Base-by-base conservation (phyloP, 352 stramenopile genomes). In the Globisporangium alternatum region DNA sequence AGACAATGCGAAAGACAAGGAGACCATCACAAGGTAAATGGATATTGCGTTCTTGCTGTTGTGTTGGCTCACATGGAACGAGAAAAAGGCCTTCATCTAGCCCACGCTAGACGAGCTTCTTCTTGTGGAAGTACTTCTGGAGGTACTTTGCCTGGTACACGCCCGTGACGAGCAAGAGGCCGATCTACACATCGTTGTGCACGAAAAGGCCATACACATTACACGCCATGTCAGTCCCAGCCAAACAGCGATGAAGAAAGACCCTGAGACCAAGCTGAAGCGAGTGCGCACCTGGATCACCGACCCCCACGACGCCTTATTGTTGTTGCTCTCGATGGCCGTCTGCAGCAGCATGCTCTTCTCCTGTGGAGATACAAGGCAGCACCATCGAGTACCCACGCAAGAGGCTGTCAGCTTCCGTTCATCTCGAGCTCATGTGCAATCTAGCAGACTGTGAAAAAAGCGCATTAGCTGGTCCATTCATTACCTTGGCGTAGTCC, bases 111-210 rank as follows among this genome's bases (percentile, higher is more conserved):
- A 93, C 83, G 41, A 94, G 70, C 64, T 96, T 96, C 60, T 95
- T 96, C 66, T 88, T 88, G 61, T 90, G 76, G 59, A 96, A 92
- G 68, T 89, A 96, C 62, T 73, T 64, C 63, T 91, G 77, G 22
- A 96, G 71, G 59, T 96, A 76, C 54, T 89, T 83, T 17, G 85
- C 81, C 64, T 96, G 88, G 69, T 87, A 94, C 35, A 93, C 78
- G 15, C 77, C 81, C 2, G 82, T 88, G 35, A 83, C 59, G 13
- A 95, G 47, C 48, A 95, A 66, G 33, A 95, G 77, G 17, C 70
- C 67, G 60, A 90, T 94, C 80, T 95, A 15, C 12, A 56, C 25
- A 28, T 28, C 25, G 25, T 28, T 28, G 25, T 28, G 25, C 25
- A 28, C 25, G 25, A 37, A 37, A 35, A 41, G 35, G 35, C 5